Base-by-base conservation (phyloP, 1,284 basidiomycete species). In the Marasmius sp. region DNA sequence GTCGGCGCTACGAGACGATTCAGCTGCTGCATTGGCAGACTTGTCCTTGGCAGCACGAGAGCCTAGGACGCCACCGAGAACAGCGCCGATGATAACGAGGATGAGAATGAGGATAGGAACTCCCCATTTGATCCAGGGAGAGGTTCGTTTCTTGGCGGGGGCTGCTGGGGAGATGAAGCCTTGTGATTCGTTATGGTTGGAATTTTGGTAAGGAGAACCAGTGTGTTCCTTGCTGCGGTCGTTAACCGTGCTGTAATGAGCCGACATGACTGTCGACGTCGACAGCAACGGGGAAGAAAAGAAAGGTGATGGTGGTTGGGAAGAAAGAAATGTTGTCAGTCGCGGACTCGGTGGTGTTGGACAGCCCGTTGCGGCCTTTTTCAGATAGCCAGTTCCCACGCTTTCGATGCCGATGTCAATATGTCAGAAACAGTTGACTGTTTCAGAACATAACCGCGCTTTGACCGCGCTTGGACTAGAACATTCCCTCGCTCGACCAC, bases 51-150 rank as follows among this genome's bases (percentile, higher is more conserved):
- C 37, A 9, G 55, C 49, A 16, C 54, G 48, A 38, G 37, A 45
- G 45, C 88, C 90, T 36, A 92, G 71, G 55, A 91, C 82, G 65
- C 85, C 88, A 58, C 88, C 91, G 50, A 93, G 73, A 33, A 92
- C 84, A 43, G 85, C 88, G 45, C 75, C 91, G 58, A 81, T 72
- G 67, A 92, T 84, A 67, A 89, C 77, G 61, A 82, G 69, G 61
- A 89, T 69, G 39, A 77, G 69, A 48, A 88, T 66, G 16, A 39
- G 36, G 8, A 43, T 22, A 37, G 85, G 85, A n/a, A 86, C 63
- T 65, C 84, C 85, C 51, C 83, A 76, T 71, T 81, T 84, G 68
- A 87, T 68, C 85, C 84, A 86, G 51, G 74, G 77, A 70, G 77
- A 81, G 27, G 71, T 64, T 34, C 72, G 67, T 81, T 14, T 67